Evolutionary conservation across 306 rosid genomes (phyloP), one percentile per base, ranked within the genome.

Genomic region (Lupinus albus): DNA sequence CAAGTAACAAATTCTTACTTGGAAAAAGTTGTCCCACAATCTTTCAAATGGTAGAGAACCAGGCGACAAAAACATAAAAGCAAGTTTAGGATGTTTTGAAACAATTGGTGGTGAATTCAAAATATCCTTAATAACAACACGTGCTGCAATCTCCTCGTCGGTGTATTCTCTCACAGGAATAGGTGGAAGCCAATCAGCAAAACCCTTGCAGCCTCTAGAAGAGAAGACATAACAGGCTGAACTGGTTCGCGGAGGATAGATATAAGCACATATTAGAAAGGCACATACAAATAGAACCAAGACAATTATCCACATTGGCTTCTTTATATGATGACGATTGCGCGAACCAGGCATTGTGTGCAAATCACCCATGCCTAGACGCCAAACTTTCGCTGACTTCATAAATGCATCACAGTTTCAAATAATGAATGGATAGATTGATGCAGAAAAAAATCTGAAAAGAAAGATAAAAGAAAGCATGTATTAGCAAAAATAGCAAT

Each of bases 1-100:
- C 17, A 58, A 55, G 67, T 59, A 64, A 79, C 7, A 21, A 78
- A 78, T 25, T 28, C 94, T 85, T 84, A 94, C 99, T 51, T 79
- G 87, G 62, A 94, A 87, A 82, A 94, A 94, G 64, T 80, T 88
- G 71, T 94, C 97, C 99, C 99, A 94, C 55, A 94, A 81, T 81
- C 42, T 91, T 86, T 94, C 99, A 48, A 94, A 82, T 50, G 99
- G 97, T 56, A 94, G 78, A 12, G 96, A 86, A 73, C 87, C 86
- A 5, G 92, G 96, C 15, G 90, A 85, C 84, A 94, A 67, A 84
- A 94, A 94, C 97, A 94, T 84, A 81, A 94, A 94, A 11, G 97
- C 99, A 78, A 94, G n/a, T 82, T 94, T 94, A 0, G 95, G 82
- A 52, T 38, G 82, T 61, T 83, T 75, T 0, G 87, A 65, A 56